phyloP scores from a whole-genome alignment of 2,329 filamentous ascomycete species.

The Orbilia quercus region DNA sequence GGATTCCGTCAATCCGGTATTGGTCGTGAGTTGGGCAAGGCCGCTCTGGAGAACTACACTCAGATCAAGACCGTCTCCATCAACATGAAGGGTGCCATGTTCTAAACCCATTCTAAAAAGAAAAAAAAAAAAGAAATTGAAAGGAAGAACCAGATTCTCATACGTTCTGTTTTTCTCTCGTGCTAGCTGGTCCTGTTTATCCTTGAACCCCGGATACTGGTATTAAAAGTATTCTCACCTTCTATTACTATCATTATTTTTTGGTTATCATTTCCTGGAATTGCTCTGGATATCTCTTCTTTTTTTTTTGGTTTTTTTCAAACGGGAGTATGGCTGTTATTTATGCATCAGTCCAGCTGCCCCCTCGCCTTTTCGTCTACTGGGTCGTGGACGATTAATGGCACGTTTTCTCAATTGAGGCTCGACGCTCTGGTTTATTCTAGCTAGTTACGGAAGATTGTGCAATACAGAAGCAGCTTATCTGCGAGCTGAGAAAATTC shows the following conservation, averaged over 20 bases:
- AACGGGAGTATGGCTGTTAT: too few relatives aligned
- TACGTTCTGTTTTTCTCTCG: constrained; percentile 4
- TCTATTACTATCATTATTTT: background rate
- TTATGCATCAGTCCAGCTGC: too few relatives aligned
- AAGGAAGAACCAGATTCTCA: too few relatives aligned
- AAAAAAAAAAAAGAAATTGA: background rate
- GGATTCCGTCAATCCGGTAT: constrained; percentile 84
- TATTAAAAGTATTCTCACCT: constrained; percentile 25
- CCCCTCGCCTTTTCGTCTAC: too few relatives aligned
- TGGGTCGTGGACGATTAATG: background rate
- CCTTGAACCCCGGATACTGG: constrained; percentile 17
- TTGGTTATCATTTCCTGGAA: too few relatives aligned
- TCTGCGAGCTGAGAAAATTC: constrained; percentile 9
- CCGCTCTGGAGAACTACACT: constrained; percentile 74
- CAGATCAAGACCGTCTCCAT: constrained; percentile 75
- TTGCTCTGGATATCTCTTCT: too few relatives aligned
- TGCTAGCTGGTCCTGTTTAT: constrained; percentile 18
- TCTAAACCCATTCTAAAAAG: constrained; percentile 19
- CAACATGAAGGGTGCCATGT: constrained; percentile 57
- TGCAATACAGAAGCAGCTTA: constrained; percentile 10
- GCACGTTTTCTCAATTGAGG: constrained; percentile 1
- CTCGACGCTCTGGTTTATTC: background rate
- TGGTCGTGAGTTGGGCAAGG: constrained; percentile 79
- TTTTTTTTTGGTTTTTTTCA: background rate
- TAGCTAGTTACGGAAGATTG: background rate